Base-by-base conservation (phyloP, 176 grass and related monocot species). In the Ampelocalamus luodianensis region DNA sequence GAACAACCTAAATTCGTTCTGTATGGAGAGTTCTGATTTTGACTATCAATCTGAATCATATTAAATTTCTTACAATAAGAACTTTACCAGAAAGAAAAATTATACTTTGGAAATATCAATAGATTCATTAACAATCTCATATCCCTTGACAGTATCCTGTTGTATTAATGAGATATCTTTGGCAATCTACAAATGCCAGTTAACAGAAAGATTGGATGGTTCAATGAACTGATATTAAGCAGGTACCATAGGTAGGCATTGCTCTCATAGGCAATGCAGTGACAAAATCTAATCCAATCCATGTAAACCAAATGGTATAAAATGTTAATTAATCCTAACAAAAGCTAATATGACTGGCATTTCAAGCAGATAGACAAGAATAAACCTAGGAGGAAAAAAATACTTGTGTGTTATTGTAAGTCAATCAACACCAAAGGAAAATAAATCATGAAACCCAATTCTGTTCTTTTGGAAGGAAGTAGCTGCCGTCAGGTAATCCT, bases 401-500 rank as follows among this genome's bases (percentile, higher is more conserved):
- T 38, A n/a, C 17, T 74, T 67, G 22, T 56, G 13, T 3, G 10
- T 73, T 87, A 75, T 29, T 60, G 29, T 14, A 79, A 87, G 59
- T 68, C 32, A 26, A 44, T 39, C 44, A 40, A 59, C 1, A 39
- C 72, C 55, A 54, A 70, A 54, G 17, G 51, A 43, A 79, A 42
- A 22, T 10, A 82, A 88, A 63, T 7, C 27, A 83, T 68, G 66
- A 78, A 38, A 12, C 18, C 20, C 18, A 37, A 74, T 68, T 61
- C 18, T 59, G 76, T 27, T 76, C 44, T 58, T 87, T 83, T 58
- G 37, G 54, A 59, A 66, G 68, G 8, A 74, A 56, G 20, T 65
- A 87, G 40, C 37, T 74, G 63, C 22, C 26, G 13, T 61, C 48
- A 83, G 14, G 10, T 55, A 82, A 22, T 37, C 22, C 10, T 65